Evolutionary conservation across 1,284 basidiomycete species (phyloP).

Genomic region (Apiotrichum porosum): DNA sequence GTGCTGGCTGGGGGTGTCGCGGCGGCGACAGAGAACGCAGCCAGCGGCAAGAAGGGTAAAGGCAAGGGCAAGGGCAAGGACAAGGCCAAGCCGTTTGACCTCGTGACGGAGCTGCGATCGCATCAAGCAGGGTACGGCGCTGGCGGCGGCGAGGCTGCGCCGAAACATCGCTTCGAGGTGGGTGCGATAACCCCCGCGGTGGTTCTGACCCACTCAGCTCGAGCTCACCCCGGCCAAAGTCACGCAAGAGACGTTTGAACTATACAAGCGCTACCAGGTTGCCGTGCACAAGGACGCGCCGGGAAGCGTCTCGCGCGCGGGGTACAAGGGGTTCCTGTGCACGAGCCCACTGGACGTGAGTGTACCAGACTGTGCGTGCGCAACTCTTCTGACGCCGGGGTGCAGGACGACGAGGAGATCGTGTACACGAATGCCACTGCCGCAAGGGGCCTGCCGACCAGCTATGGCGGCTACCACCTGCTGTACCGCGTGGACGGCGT

Average conservation of each 20-base stretch:
- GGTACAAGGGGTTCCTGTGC: slow-evolving; percentile 72
- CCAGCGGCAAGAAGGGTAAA: neutral
- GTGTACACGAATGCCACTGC: slow-evolving; percentile 13
- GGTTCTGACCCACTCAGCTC: slow-evolving; percentile 39
- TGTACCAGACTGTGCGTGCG: no score
- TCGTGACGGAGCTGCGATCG: slow-evolving; percentile 26
- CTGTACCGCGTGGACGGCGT: slow-evolving; percentile 73
- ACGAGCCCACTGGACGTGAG: slow-evolving; percentile 67
- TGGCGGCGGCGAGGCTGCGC: neutral
- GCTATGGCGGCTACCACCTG: slow-evolving; percentile 81
- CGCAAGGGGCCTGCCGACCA: slow-evolving; percentile 58
- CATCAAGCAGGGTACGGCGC: slow-evolving; percentile 27
- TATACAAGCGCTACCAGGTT: slow-evolving; percentile 71
- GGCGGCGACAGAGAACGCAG: neutral
- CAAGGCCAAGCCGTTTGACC: slow-evolving; percentile 31
- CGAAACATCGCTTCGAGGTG: slow-evolving; percentile 33
- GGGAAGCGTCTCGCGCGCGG: slow-evolving; percentile 51
- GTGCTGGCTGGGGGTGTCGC: neutral
- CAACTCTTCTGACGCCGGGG: no score
- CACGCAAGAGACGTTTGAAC: slow-evolving; percentile 70
- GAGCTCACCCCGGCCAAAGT: slow-evolving; percentile 68
- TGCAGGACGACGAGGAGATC: neutral
- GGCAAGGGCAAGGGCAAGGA: slow-evolving; percentile 22
- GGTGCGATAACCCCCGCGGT: neutral
- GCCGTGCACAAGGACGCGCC: slow-evolving; percentile 66